These are phyloP conservation scores for Emericellopsis terricola DNA, from an alignment of 495 filamentous ascomycete species.

Conservation along the genomic window DNA sequence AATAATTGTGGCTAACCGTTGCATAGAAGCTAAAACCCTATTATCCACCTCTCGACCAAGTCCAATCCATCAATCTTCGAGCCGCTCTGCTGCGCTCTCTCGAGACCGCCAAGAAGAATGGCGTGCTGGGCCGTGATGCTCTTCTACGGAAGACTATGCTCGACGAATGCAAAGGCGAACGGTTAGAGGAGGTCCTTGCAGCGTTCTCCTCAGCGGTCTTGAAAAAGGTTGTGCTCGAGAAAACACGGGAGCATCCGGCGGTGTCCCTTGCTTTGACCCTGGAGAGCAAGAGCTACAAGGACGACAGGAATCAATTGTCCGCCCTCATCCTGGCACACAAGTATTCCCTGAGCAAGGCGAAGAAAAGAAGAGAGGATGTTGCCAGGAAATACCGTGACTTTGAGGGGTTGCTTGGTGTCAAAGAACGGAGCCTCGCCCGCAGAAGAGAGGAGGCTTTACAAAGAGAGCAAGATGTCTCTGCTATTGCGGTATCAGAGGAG, in stretches of 20 bases:
- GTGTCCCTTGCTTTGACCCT: slow-evolving; percentile 43
- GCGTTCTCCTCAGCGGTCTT: slow-evolving; percentile 66
- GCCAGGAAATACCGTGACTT: slow-evolving; percentile 36
- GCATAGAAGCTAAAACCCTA: slow-evolving; percentile 68
- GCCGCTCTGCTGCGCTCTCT: slow-evolving; percentile 65
- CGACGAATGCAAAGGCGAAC: slow-evolving; percentile 76
- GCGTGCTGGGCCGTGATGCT: slow-evolving; percentile 55
- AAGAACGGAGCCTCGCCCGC: slow-evolving; percentile 20
- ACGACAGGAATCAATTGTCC: slow-evolving; percentile 40
- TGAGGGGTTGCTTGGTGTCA: slow-evolving; percentile 33
- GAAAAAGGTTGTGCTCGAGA: slow-evolving; percentile 40
- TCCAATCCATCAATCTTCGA: slow-evolving; percentile 78
- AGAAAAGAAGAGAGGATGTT: slow-evolving; percentile 37
- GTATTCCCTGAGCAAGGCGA: slow-evolving; percentile 33
- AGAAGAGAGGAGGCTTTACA: slow-evolving; percentile 14
- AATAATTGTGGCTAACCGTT: slow-evolving; percentile 4
- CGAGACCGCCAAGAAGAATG: slow-evolving; percentile 71
- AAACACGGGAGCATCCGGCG: slow-evolving; percentile 13
- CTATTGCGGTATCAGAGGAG: slow-evolving; percentile 15
- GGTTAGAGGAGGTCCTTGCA: slow-evolving; percentile 61
- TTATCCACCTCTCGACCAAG: slow-evolving; percentile 70
- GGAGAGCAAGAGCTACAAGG: slow-evolving; percentile 36
- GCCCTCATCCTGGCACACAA: slow-evolving; percentile 59
- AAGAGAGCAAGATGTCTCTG: slow-evolving; percentile 12
- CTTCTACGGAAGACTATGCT: slow-evolving; percentile 78